Evolutionary conservation across 306 rosid genomes (phyloP).

Genomic region (Pterocarpus santalinus): DNA sequence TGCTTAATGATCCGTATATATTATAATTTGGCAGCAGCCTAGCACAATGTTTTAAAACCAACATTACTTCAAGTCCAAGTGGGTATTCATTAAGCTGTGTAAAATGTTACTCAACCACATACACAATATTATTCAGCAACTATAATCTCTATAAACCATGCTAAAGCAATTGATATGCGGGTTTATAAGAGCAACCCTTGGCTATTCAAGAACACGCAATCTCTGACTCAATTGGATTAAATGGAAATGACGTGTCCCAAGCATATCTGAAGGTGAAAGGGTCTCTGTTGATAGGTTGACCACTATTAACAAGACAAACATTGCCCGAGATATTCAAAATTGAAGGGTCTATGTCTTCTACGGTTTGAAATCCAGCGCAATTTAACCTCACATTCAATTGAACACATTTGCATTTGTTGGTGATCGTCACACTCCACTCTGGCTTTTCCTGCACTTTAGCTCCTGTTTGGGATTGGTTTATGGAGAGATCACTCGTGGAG

Average conservation of each 20-base stretch:
- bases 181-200: no score
- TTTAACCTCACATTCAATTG: constrained; percentile 39
- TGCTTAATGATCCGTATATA: no score
- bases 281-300: constrained; percentile 18
- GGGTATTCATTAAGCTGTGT: no score
- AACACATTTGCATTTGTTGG: constrained; percentile 43
- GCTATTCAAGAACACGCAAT: constrained; percentile 40
- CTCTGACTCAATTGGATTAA: constrained; percentile 29
- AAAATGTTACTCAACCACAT: neutral
- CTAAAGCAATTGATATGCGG: no score
- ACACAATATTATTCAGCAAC: neutral
- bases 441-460: constrained; percentile 25
- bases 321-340: neutral
- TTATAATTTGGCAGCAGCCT: no score
- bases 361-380: constrained; percentile 49
- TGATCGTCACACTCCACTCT: constrained; percentile 53
- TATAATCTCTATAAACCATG: no score
- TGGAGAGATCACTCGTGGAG: neutral
- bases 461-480: constrained; percentile 49
- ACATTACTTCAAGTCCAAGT: no score
- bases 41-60: no score
- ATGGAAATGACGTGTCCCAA: constrained; percentile 1
- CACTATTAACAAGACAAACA: constrained; percentile 50
- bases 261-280: constrained; percentile 43
- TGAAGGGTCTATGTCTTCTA: constrained; percentile 42